These are phyloP conservation scores for Neofusicoccum kwambonambiense DNA, from an alignment of 2,329 filamentous ascomycete species.

Conservation along the genomic window DNA sequence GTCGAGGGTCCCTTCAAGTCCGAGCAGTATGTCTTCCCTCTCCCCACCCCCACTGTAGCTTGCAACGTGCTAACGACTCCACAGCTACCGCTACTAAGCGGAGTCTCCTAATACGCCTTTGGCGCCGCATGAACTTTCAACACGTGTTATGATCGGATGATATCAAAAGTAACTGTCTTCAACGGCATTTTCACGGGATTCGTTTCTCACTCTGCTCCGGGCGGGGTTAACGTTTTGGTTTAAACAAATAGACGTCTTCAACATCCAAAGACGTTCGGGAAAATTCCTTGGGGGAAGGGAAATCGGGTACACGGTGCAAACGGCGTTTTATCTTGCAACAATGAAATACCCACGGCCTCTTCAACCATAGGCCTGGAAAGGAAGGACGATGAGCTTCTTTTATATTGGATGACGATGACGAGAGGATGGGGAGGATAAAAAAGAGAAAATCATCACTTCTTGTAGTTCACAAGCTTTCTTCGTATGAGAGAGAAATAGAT, in stretches of 20 bases:
- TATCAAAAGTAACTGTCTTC: slow-evolving; percentile 60
- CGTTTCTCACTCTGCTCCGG: slow-evolving; percentile 7
- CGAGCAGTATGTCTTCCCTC: slow-evolving; percentile 67
- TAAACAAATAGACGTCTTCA: slow-evolving; percentile 9
- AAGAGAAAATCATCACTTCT: neutral
- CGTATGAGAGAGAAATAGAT: neutral
- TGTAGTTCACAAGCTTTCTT: neutral
- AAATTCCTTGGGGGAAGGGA: neutral
- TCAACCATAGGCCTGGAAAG: slow-evolving; percentile 11
- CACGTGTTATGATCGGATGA: slow-evolving; percentile 61
- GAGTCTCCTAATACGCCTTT: slow-evolving; percentile 17
- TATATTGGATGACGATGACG: neutral
- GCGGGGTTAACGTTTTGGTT: slow-evolving; percentile 2
- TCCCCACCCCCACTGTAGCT: slow-evolving; percentile 16
- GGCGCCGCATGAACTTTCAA: slow-evolving; percentile 43
- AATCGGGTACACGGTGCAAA: neutral
- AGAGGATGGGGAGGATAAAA: neutral
- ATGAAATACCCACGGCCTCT: slow-evolving; percentile 10
- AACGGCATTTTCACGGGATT: slow-evolving; percentile 53
- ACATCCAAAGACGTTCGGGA: slow-evolving; percentile 10
- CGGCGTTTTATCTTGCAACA: slow-evolving; percentile 4
- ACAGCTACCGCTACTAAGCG: slow-evolving; percentile 36
- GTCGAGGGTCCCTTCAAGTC: slow-evolving; percentile 92
- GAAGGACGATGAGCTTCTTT: neutral
- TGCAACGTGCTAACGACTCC: slow-evolving; percentile 33